Base-by-base conservation (phyloP, 1,139 yeast genomes). In the Lodderomyces jiufengensis region DNA sequence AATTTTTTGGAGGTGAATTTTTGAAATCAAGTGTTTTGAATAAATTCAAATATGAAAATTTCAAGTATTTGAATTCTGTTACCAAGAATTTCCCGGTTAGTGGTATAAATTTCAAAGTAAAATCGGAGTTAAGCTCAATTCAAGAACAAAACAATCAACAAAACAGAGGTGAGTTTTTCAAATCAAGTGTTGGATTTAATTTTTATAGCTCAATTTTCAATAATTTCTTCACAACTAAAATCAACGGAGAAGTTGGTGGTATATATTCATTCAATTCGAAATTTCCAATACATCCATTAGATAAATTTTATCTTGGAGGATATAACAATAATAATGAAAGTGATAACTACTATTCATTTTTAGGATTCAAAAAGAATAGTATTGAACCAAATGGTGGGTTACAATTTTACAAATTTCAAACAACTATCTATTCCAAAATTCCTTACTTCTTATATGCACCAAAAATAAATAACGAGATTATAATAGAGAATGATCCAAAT, bases 261-360 rank as follows among this genome's bases (percentile, higher is more conserved):
- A 55, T 63, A 29, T 50, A 50, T 40, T 48, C 55, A n/a, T 54
- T 55, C 9, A 37, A 45, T n/a, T 39, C 45, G 5, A 44, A 44
- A 22, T 37, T 48, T 3, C 60, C 65, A 10, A 60, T 75, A 15
- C 77, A 71, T 42, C 49, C 57, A 5, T 52, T 67, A 9, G 82
- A 76, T 47, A 63, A 68, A 41, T 76, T 74, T 46, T 75, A 73
- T 47, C 58, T 74, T 38, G 76, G 77, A 9, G 77, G 76, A 0
- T 49, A 48, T 35, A 49, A 57, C 29, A 18, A 18, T 7, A 18
- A 18, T 18, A 7, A 5, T 5, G 20, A 18, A 18, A 18, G 7
- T 18, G 20, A 18, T 18, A 18, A 7, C 7, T 18, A 5, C 7
- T 18, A 18, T 7, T 54, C 65, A 2, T 63, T 71, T 45, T 52